Evolutionary conservation across 2,329 filamentous ascomycete genomes (phyloP).

Genomic region (Helminthosporium solani): DNA sequence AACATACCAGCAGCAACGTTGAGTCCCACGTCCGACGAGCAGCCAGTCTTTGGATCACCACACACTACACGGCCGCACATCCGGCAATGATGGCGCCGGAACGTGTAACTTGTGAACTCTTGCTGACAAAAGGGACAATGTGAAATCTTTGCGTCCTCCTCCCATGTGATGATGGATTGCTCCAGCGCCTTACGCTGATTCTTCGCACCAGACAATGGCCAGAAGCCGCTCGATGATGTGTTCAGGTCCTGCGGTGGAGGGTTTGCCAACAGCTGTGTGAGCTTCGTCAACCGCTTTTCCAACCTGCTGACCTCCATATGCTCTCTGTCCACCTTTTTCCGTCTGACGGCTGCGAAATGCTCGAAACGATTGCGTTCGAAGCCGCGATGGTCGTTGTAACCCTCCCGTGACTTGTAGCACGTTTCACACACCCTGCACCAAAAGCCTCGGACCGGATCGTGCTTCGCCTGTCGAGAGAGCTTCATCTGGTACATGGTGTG

Average conservation of each 20-base stretch:
- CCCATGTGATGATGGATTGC: slow-evolving; percentile 91
- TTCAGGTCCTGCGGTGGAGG: slow-evolving; percentile 65
- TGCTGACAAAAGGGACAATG: slow-evolving; percentile 95
- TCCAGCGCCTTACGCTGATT: slow-evolving; percentile 79
- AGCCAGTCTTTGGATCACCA: slow-evolving; percentile 78
- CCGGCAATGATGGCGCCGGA: slow-evolving; percentile 90
- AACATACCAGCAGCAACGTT: slow-evolving; percentile 67
- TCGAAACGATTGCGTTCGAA: slow-evolving; percentile 69
- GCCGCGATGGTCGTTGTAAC: slow-evolving; percentile 87
- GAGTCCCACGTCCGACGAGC: slow-evolving; percentile 80
- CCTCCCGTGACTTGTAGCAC: slow-evolving; percentile 95
- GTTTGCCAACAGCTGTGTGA: slow-evolving; percentile 80
- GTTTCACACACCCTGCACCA: slow-evolving; percentile 98
- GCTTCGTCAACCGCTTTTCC: slow-evolving; percentile 86
- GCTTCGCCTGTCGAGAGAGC: slow-evolving; percentile 80
- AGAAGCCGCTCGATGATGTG: slow-evolving; percentile 52
- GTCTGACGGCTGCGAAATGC: slow-evolving; percentile 69
- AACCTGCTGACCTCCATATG: slow-evolving; percentile 85
- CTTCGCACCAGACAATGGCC: slow-evolving; percentile 60
- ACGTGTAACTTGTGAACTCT: slow-evolving; percentile 90
- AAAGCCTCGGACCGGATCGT: slow-evolving; percentile 84
- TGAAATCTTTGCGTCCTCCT: slow-evolving; percentile 78
- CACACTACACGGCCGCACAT: slow-evolving; percentile 93
- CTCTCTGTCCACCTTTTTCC: slow-evolving; percentile 77
- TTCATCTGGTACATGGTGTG: slow-evolving; percentile 99